Evolutionary conservation across 2,329 filamentous ascomycete species (phyloP).

Genomic region (Claviceps pusilla): DNA sequence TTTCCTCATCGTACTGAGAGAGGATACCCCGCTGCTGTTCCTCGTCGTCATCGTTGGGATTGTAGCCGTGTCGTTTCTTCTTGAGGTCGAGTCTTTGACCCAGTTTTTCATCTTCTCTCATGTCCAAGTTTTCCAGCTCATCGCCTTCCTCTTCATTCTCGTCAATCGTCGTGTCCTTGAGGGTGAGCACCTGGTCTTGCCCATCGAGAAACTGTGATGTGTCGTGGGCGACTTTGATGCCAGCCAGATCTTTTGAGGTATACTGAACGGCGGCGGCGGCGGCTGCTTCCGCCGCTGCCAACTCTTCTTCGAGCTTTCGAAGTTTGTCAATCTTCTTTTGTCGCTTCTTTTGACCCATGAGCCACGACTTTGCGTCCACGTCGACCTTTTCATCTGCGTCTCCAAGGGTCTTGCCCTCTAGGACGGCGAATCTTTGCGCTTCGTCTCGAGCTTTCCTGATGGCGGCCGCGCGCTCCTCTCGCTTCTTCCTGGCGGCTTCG

Average conservation of each 20-base stretch:
- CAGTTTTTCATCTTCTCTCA: conserved; percentile 58
- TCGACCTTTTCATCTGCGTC: conserved; percentile 53
- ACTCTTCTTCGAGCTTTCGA: conserved; percentile 56
- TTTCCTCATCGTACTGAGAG: conserved; percentile 90
- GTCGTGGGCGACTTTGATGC: conserved; percentile 85
- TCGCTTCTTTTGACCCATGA: conserved; percentile 79
- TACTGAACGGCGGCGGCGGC: conserved; percentile 54
- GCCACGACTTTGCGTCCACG: conserved; percentile 70
- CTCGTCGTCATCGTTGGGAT: conserved; percentile 60
- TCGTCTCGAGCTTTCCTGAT: conserved; percentile 79
- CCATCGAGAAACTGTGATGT: conserved; percentile 64
- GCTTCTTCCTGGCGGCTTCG: conserved; percentile 61
- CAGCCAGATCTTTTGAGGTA: conserved; percentile 71
- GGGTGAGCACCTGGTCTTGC: conserved; percentile 76
- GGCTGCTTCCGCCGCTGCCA: conserved; percentile 58
- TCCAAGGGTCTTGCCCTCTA: conserved; percentile 73
- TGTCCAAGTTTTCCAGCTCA: conserved; percentile 64
- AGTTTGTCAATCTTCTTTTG: conserved; percentile 80
- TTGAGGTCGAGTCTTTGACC: conserved; percentile 69
- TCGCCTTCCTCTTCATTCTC: conserved; percentile 77
- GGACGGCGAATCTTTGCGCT: conserved; percentile 57
- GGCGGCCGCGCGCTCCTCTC: conserved; percentile 65
- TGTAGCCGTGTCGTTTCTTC: conserved; percentile 79
- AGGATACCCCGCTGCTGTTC: conserved; percentile 54
- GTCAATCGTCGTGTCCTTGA: conserved; percentile 84